Base-by-base conservation (phyloP, 2,329 filamentous ascomycete species). In the Magnaporthiopsis rhizophila region DNA sequence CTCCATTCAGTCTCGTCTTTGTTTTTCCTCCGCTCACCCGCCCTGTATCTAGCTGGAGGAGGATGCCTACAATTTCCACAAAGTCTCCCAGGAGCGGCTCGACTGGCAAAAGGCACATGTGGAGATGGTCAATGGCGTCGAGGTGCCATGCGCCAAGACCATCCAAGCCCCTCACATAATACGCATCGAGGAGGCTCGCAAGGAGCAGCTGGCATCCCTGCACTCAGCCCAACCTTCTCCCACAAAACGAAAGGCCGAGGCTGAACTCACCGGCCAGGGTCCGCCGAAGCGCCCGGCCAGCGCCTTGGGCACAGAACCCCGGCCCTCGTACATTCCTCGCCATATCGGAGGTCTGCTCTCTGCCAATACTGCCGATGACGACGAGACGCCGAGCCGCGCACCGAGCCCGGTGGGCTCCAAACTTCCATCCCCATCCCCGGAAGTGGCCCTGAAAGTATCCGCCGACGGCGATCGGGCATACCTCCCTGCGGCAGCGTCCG, bases 241-340 rank as follows among this genome's bases (percentile, higher is more conserved):
- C 21, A 59, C 75, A 70, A 86, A 85, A 74, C 80, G 83, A 30
- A 83, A 79, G 69, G 79, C 82, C 7, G 79, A 78, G 18, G 80
- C 79, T 34, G 79, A 81, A 66, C 77, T 76, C 1, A 82, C 84
- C 26, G 79, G 77, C 28, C 79, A 82, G 67, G 79, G 80, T 1
- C 77, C 78, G 1, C 74, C 79, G 34, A 86, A 86, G 74, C 79
- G 79, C 65, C 68, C 72, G 24, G 68, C 71, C n/a, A 68, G 64
- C 8, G 64, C 68, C 34, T 69, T 74, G 66, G 73, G 69, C 62
- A 74, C 72, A 57, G 73, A 72, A n/a, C 64, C 67, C 5, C 67
- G 53, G 21, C 57, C 69, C 5, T 71, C 72, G 32, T 70, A 72
- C 30, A 71, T 75, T 34, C 75, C 76, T 4, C 77, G 77, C 15